Percentiles rank a stretch among this genome's conserved stretches.
phyloP scores from a whole-genome alignment of 805 yeast species.

The Wickerhamiella galacta region DNA sequence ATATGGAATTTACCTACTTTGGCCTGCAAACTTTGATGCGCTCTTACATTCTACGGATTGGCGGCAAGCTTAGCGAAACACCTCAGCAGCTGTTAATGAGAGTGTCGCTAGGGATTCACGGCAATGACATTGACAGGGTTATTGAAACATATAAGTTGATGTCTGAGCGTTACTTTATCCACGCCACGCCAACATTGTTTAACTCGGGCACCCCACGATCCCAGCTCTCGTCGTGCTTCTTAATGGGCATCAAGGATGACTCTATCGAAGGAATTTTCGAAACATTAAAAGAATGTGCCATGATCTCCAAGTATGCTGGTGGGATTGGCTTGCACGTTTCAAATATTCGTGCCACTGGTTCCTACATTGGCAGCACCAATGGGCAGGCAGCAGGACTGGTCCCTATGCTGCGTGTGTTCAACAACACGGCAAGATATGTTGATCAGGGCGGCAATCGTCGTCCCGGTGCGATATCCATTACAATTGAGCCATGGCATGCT shows the following conservation, averaged over 20 bases:
- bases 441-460: constrained; percentile 96
- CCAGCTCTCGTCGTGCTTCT: constrained; percentile 76
- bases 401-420: constrained; percentile 86
- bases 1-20: constrained; percentile 54
- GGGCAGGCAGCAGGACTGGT: constrained; percentile 79
- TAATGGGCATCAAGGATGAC: constrained; percentile 77
- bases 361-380: constrained; percentile 69
- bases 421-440: constrained; percentile 85
- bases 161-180: constrained; percentile 72
- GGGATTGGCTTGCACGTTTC: constrained; percentile 85
- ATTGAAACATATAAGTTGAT: constrained; percentile 67
- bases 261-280: constrained; percentile 87
- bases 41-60: constrained; percentile 49
- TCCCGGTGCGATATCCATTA: constrained; percentile 90
- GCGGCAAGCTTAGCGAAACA: constrained; percentile 49
- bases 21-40: constrained; percentile 78
- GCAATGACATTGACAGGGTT: constrained; percentile 39
- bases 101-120: constrained; percentile 79
- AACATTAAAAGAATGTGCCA: constrained; percentile 69
- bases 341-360: constrained; percentile 67
- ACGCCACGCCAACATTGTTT: constrained; percentile 86
- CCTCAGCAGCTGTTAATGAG: constrained; percentile 80
- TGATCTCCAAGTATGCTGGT: constrained; percentile 83
- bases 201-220: constrained; percentile 75
- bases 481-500: constrained; percentile 91